Evolutionary conservation across 257 asterid genomes (phyloP).

Genomic region (Nicotiana knightiana): DNA sequence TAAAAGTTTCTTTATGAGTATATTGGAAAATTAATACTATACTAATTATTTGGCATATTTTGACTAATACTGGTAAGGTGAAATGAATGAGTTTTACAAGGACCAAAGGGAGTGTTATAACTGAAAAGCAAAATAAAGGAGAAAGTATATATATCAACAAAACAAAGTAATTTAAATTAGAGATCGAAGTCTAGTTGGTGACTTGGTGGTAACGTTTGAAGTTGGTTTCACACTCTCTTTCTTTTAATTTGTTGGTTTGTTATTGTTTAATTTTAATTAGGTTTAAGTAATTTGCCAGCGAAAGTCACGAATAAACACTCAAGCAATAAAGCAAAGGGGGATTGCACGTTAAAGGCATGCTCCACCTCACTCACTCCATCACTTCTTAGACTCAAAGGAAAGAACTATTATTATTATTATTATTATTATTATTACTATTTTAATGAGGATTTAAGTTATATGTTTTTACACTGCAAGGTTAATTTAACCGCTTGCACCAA

Average conservation of each 20-base stretch:
- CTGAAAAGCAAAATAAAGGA: neutral
- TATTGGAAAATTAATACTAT: neutral
- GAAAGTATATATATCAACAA: neutral
- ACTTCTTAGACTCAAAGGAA: slow-evolving; percentile 19
- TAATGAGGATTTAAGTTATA: no score
- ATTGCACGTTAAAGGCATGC: slow-evolving; percentile 39
- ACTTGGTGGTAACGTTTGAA: slow-evolving; percentile 11
- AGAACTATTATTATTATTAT: neutral
- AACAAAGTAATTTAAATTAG: no score
- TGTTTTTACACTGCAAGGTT: no score
- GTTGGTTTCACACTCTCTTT: slow-evolving; percentile 16
- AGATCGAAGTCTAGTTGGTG: slow-evolving; percentile 16
- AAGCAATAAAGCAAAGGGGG: slow-evolving; percentile 39
- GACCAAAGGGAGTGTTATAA: slow-evolving; percentile 6
- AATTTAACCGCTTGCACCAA: no score
- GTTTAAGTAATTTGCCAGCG: slow-evolving; percentile 27
- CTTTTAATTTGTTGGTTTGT: neutral
- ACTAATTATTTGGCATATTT: neutral
- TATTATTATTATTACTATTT: no score
- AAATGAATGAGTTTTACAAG: neutral
- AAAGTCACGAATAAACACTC: slow-evolving; percentile 38
- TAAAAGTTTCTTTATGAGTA: neutral
- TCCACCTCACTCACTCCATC: slow-evolving; percentile 28
- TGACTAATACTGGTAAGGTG: neutral
- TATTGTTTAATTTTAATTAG: neutral